Conservation (phyloP, 2,329 filamentous ascomycete genomes). For the Diaporthe ampelina region DNA sequence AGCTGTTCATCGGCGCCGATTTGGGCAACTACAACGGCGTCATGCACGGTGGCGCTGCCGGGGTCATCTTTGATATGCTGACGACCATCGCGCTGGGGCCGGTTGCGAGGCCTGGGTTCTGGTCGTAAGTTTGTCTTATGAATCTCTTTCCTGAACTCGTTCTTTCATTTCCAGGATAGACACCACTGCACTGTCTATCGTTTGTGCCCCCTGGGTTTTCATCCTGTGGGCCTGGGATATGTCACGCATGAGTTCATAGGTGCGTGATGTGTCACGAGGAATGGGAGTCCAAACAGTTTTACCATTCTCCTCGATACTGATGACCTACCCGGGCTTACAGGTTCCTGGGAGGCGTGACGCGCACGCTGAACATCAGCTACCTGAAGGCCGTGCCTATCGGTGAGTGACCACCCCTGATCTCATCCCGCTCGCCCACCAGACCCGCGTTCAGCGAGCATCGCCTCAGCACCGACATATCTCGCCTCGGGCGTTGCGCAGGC, state of each 20-base stretch:
- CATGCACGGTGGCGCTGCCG: constrained; percentile 67
- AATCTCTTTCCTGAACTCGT: neutral
- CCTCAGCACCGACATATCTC: neutral
- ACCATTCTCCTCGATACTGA: neutral
- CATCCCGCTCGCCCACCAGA: neutral
- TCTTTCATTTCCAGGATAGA: neutral
- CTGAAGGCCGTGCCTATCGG: constrained; percentile 62
- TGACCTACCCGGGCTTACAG: constrained; percentile 35
- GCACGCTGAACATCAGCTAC: constrained; percentile 65
- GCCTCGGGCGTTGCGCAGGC: neutral
- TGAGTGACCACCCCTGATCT: constrained; percentile 38
- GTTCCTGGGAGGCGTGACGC: constrained; percentile 64
- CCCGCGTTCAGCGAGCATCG: neutral
- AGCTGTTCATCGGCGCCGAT: constrained; percentile 56
- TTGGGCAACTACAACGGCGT: constrained; percentile 62
- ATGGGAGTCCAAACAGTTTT: neutral
- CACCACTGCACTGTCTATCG: too few relatives aligned
- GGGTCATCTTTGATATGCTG: constrained; percentile 68
- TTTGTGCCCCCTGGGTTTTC: too few relatives aligned
- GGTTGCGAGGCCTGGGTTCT: constrained; percentile 61
- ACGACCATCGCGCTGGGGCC: constrained; percentile 65
- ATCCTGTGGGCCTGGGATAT: too few relatives aligned
- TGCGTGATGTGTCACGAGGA: neutral
- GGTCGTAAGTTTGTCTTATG: constrained; percentile 54
- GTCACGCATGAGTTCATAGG: neutral